Percentiles rank a stretch among this genome's conserved stretches.
These are phyloP conservation scores for Alternaria incomplexa DNA, from an alignment of 2,329 filamentous ascomycete genomes.

Conservation along the genomic window DNA sequence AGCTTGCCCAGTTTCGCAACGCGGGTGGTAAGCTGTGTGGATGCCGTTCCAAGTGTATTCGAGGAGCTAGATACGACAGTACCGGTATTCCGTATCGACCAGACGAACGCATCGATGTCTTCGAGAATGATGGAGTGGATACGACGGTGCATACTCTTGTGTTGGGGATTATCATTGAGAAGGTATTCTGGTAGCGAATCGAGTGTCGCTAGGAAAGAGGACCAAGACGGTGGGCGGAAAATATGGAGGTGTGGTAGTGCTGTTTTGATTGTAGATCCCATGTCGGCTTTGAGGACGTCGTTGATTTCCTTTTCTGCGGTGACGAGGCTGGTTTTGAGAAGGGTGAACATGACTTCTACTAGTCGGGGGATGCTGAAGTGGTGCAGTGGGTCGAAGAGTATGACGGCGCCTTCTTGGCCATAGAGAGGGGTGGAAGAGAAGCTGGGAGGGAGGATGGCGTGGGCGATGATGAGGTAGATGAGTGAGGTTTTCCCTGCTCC, in stretches of 20 bases:
- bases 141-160: conserved; percentile 55
- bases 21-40: conserved; percentile 17
- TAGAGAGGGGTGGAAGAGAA: conserved; percentile 33
- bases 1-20: conserved; percentile 13
- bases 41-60: conserved; percentile 21
- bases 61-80: background rate
- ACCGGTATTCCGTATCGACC: conserved; percentile 12
- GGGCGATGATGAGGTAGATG: conserved; percentile 61
- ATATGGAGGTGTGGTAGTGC: conserved; percentile 64
- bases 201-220: conserved; percentile 58
- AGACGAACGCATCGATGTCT: conserved; percentile 58
- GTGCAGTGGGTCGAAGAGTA: conserved; percentile 63
- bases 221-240: conserved; percentile 61
- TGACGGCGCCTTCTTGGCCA: conserved; percentile 54
- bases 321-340: conserved; percentile 6
- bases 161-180: conserved; percentile 52
- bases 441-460: conserved; percentile 57
- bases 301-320: background rate
- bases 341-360: conserved; percentile 41
- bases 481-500: conserved; percentile 65
- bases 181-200: conserved; percentile 58
- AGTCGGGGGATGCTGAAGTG: conserved; percentile 61
- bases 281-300: conserved; percentile 10
- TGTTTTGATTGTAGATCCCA: conserved; percentile 40
- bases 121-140: conserved; percentile 62